Conservation (phyloP, 2,329 filamentous ascomycete species). For the Hypoxylon sp. region DNA sequence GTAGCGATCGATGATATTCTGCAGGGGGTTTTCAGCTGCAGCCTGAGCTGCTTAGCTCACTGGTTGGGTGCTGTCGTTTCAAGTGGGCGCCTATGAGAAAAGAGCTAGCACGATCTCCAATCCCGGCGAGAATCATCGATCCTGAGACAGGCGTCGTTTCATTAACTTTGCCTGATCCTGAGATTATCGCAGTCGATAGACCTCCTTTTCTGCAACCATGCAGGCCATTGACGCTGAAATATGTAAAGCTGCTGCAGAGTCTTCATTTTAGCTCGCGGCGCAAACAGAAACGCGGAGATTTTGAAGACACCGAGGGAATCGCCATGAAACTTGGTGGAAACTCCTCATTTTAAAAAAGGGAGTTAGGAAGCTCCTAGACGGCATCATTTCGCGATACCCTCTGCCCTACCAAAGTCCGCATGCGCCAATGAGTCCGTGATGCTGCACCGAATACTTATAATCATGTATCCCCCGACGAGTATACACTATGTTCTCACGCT, state of each 20-base stretch:
- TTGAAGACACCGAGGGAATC: conserved; percentile 30
- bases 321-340: conserved; percentile 49
- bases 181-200: conserved; percentile 3
- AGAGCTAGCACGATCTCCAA: conserved; percentile 33
- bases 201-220: conserved; percentile 18
- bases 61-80: conserved; percentile 24
- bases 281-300: conserved; percentile 28
- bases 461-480: conserved; percentile 1
- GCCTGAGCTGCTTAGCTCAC: conserved; percentile 9
- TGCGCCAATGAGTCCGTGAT: conserved; percentile 20
- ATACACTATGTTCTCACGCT: conserved; percentile 9
- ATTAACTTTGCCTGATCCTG: conserved; percentile 23
- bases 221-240: conserved; percentile 9
- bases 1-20: conserved; percentile 34
- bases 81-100: conserved; percentile 37
- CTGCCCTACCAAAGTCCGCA: conserved; percentile 19
- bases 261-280: conserved; percentile 8
- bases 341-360: conserved; percentile 46
- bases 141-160: conserved; percentile 47
- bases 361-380: conserved; percentile 32
- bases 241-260: conserved; percentile 12
- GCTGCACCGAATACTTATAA: conserved; percentile 22
- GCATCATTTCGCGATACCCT: conserved; percentile 7
- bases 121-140: conserved; percentile 29
- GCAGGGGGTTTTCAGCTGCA: conserved; percentile 40